These are phyloP conservation scores for Mesembryanthemum crystallinum DNA, from an alignment of 148 eudicot species.

Conservation along the genomic window DNA sequence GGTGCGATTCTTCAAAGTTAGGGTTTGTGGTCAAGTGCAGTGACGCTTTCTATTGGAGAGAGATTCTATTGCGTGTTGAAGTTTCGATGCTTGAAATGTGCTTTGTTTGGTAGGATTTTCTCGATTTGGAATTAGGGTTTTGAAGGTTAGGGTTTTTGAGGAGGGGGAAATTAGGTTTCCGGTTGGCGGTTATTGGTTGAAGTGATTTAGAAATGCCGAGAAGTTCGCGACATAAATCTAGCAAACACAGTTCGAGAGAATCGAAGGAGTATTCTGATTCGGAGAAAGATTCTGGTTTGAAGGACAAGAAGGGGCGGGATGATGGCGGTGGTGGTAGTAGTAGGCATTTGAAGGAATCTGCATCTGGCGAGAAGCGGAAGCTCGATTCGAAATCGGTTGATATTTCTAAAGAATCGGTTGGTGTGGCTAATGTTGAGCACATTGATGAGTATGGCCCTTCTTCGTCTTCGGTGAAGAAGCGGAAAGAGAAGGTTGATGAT, in stretches of 20 bases:
- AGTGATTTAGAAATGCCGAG: constrained; percentile 52
- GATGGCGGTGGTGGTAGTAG: constrained; percentile 35
- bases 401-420: constrained; percentile 36
- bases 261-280: constrained; percentile 67
- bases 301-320: constrained; percentile 51
- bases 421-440: constrained; percentile 40
- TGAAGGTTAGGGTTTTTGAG: constrained; percentile 26
- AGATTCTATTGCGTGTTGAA: not conserved
- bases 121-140: constrained; percentile 29
- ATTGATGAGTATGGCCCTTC: constrained; percentile 44
- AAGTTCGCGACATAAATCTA: constrained; percentile 91
- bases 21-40: no score
- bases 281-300: constrained; percentile 62
- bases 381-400: constrained; percentile 36
- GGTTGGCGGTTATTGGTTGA: constrained; percentile 13
- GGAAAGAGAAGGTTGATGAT: constrained; percentile 62
- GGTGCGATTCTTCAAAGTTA: not conserved
- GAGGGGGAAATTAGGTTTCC: not conserved
- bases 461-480: constrained; percentile 49
- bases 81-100: not conserved
- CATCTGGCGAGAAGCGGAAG: constrained; percentile 71
- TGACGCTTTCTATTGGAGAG: not conserved
- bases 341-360: constrained; percentile 55
- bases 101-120: not conserved
- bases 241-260: constrained; percentile 69